phyloP scores from a whole-genome alignment of 2,329 filamentous ascomycete species.

The Drechslera avenae region DNA sequence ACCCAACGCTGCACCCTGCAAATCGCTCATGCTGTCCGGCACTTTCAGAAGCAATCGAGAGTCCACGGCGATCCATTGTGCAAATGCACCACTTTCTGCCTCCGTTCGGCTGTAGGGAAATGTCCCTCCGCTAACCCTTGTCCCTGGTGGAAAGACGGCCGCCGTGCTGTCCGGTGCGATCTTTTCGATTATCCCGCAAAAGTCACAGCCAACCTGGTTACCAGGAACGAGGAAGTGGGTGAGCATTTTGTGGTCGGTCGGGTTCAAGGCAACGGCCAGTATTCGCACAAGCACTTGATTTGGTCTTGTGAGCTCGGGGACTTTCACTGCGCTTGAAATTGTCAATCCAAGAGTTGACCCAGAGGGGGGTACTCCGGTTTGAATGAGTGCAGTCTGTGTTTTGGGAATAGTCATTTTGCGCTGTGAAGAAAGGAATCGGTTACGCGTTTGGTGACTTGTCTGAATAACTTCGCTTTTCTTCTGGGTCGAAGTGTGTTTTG shows the following conservation, averaged over 20 bases:
- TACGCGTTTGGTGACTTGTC: too few relatives aligned
- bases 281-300: background rate
- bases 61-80: background rate
- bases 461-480: too few relatives aligned
- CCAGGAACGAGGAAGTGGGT: background rate
- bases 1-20: background rate
- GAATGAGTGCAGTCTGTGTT: background rate
- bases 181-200: background rate
- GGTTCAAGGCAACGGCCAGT: background rate
- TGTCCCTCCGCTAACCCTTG: background rate
- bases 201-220: background rate
- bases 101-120: background rate
- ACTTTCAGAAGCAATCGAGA: background rate
- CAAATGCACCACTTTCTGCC: background rate
- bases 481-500: too few relatives aligned
- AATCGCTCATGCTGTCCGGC: background rate
- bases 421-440: too few relatives aligned
- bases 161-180: background rate
- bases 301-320: background rate
- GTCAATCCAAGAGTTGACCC: background rate
- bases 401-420: background rate
- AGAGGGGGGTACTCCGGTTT: background rate
- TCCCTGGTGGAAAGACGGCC: background rate
- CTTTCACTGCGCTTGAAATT: background rate
- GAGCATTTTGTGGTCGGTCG: slow-evolving; percentile 1